These are phyloP conservation scores for Rhytidhysteron rufulum DNA, from an alignment of 2,329 filamentous ascomycete genomes.

Conservation along the genomic window DNA sequence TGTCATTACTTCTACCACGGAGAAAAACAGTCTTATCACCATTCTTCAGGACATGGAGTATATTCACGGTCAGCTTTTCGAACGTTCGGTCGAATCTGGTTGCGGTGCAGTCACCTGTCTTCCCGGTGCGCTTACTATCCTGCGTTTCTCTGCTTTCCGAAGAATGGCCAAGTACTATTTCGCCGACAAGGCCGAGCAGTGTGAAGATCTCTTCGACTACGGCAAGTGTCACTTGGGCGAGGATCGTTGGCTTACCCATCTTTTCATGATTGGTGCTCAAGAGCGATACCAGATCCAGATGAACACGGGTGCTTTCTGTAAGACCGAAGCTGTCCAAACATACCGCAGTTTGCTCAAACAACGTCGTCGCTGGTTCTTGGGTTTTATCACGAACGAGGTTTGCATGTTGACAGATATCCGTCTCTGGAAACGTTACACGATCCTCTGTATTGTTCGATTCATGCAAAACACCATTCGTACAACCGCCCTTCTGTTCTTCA, in stretches of 20 bases:
- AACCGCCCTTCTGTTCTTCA: slow-evolving; percentile 89
- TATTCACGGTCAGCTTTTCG: slow-evolving; percentile 92
- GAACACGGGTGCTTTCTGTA: slow-evolving; percentile 97
- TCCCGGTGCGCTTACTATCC: slow-evolving; percentile 89
- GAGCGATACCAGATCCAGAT: slow-evolving; percentile 94
- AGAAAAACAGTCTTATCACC: slow-evolving; percentile 83
- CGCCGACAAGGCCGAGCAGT: slow-evolving; percentile 91
- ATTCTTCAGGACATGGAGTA: slow-evolving; percentile 98
- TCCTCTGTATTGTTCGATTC: slow-evolving; percentile 81
- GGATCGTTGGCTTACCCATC: slow-evolving; percentile 93
- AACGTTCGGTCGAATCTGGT: slow-evolving; percentile 89
- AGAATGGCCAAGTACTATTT: slow-evolving; percentile 99
- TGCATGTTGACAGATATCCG: slow-evolving; percentile 96
- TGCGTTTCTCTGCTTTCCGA: slow-evolving; percentile 92
- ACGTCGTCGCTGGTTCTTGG: slow-evolving; percentile 91
- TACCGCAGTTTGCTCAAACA: slow-evolving; percentile 86
- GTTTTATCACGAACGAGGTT: slow-evolving; percentile 96
- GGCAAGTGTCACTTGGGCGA: slow-evolving; percentile 94
- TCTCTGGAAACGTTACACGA: slow-evolving; percentile 85
- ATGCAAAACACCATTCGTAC: slow-evolving; percentile 96
- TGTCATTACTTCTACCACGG: slow-evolving; percentile 90
- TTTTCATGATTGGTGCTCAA: slow-evolving; percentile 97
- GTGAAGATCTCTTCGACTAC: slow-evolving; percentile 93
- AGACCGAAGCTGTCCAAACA: slow-evolving; percentile 92
- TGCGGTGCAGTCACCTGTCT: slow-evolving; percentile 93